Conservation (phyloP, 805 yeast genomes). For the Metschnikowia sp. region DNA sequence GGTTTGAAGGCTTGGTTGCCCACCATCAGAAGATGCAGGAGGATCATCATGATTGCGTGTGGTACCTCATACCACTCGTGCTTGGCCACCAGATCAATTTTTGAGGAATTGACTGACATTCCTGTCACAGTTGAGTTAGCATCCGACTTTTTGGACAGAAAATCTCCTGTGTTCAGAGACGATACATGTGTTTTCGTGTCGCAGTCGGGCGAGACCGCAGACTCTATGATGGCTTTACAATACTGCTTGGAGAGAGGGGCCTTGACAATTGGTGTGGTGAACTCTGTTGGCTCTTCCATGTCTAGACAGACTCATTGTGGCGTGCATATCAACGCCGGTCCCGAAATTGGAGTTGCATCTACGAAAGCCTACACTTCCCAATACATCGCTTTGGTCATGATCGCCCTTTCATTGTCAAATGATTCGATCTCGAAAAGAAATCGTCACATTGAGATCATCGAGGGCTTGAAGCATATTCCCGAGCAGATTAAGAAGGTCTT, state of each 20-base stretch:
- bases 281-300: constrained; percentile 94
- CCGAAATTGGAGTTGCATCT: constrained; percentile 98
- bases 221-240: constrained; percentile 89
- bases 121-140: constrained; percentile 93
- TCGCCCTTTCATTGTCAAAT: constrained; percentile 91
- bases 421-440: constrained; percentile 74
- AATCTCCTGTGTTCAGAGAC: constrained; percentile 96
- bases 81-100: constrained; percentile 91
- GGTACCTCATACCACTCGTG: constrained; percentile 99
- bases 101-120: constrained; percentile 93
- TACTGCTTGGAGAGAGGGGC: constrained; percentile 98
- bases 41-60: constrained; percentile 97
- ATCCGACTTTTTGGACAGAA: constrained; percentile 91
- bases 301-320: constrained; percentile 98
- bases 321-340: constrained; percentile 99
- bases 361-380: constrained; percentile 99
- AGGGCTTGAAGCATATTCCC: constrained; percentile 81
- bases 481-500: constrained; percentile 79
- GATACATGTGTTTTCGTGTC: constrained; percentile 97
- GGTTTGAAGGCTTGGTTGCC: constrained; percentile 84
- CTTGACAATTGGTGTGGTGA: constrained; percentile 94
- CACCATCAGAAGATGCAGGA: constrained; percentile 88
- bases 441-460: constrained; percentile 83
- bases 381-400: constrained; percentile 93
- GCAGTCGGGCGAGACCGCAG: constrained; percentile 99